Percentiles rank a stretch among this genome's conserved stretches.
Evolutionary conservation across 305 asterid species (phyloP).

Genomic region (Fraxinus sp.): DNA sequence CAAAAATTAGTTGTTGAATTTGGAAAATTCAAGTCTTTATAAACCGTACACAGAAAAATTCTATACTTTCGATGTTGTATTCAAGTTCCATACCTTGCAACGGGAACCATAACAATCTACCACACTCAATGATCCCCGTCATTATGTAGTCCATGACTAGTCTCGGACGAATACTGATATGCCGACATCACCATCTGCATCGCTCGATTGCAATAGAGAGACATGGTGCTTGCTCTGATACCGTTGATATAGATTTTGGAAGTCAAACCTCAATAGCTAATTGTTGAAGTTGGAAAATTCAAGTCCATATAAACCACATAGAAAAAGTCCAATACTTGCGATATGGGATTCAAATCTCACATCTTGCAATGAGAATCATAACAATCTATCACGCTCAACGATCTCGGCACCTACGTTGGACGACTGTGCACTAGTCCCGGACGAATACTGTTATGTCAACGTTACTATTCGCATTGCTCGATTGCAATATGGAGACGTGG

Average conservation of each 20-base stretch:
- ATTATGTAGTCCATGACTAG: no score
- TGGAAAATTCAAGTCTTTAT: background rate
- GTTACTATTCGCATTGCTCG: background rate
- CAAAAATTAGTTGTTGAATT: background rate
- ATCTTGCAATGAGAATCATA: background rate
- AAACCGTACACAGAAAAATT: no score
- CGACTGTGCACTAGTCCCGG: background rate
- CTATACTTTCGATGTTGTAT: background rate
- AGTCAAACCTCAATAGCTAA: background rate
- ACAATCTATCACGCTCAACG: background rate
- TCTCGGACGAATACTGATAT: no score
- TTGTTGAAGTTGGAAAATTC: background rate
- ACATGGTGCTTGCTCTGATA: no score
- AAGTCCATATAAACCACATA: background rate
- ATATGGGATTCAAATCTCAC: background rate
- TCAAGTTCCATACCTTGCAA: background rate
- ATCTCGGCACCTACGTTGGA: background rate
- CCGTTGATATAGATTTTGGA: background rate
- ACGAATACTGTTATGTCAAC: background rate
- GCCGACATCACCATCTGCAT: no score
- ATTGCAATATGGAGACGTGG: background rate
- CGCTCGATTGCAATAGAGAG: no score
- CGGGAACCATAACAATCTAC: background rate
- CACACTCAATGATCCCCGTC: background rate
- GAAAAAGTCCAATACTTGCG: no score